Base-by-base conservation (phyloP, 2,329 filamentous ascomycete genomes). In the Dothistroma septosporum region DNA sequence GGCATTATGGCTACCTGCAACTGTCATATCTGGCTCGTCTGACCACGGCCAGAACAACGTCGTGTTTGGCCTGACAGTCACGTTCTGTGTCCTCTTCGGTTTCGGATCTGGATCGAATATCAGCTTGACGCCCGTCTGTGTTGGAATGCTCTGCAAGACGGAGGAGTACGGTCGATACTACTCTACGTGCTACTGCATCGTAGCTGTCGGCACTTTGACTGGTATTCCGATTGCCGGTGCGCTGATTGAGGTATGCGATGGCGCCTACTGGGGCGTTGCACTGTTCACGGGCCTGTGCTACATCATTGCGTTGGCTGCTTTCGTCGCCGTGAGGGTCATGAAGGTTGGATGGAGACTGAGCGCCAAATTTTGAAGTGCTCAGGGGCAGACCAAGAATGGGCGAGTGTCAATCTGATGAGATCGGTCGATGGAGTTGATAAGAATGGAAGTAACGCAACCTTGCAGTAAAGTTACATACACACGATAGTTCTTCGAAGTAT, bases 1-100 rank as follows among this genome's bases (percentile, higher is more conserved):
- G 22, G 88, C 82, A 24, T 79, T 96, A 1, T 96, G 92, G 92
- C 81, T 96, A 24, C 91, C 84, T 0, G 77, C 78, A 0, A 73
- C 79, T 0, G 60, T 80, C 11, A 72, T 80, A n/a, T 70, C 77
- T 68, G 31, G 60, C 0, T 57, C 59, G 4, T 14, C 33, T 16
- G 47, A 50, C 1, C 14, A 63, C 14, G 63, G 28, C 12, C 37
- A 61, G 12, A 62, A 55, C 24, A 58, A 60, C 49, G 69, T 73
- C 1, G 54, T 66, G 46, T 61, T 63, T 8, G 63, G 57, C 12
- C 50, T 73, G 1, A 58, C 71, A 5, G 63, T 77, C 52, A 58
- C 63, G 1, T 74, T 71, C 52, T 68, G 64, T 12, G 48, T 74
- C 9, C 32, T 72, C 6, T 72, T 74, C 47, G 76, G 76, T 1